Percentiles rank a stretch among this genome's conserved stretches.
These are phyloP conservation scores for Zhuliangozyma blackwelliae DNA, from an alignment of 1,139 yeast genomes.

Conservation along the genomic window DNA sequence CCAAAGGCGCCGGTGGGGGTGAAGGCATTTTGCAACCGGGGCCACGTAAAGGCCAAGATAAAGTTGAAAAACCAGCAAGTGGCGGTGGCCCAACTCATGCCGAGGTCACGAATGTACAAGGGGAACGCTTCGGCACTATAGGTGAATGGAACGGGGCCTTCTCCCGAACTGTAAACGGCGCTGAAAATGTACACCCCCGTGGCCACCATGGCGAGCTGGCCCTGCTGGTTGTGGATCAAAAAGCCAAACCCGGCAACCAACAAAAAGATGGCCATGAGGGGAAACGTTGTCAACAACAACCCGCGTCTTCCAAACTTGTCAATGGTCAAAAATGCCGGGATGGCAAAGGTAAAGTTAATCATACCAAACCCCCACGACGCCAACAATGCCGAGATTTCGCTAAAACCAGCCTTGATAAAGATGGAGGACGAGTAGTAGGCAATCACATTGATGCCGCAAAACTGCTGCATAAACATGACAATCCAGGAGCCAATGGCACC, in stretches of 20 bases:
- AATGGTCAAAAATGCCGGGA: constrained; percentile 80
- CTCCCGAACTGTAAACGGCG: constrained; percentile 76
- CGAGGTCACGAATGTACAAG: constrained; percentile 76
- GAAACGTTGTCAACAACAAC: constrained; percentile 68
- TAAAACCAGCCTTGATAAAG: constrained; percentile 63
- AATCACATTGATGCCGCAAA: constrained; percentile 87
- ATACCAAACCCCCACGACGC: constrained; percentile 89
- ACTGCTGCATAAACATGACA: constrained; percentile 88
- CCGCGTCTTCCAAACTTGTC: constrained; percentile 77
- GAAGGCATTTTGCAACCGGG: constrained; percentile 60
- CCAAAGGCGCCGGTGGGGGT: constrained; percentile 84
- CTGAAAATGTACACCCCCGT: constrained; percentile 74
- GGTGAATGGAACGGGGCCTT: constrained; percentile 90
- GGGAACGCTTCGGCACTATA: constrained; percentile 86
- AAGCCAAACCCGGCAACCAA: constrained; percentile 75
- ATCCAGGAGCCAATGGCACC: constrained; percentile 79
- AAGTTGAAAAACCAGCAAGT: constrained; percentile 86
- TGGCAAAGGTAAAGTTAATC: constrained; percentile 74
- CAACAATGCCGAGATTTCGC: constrained; percentile 56
- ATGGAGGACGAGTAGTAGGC: constrained; percentile 78
- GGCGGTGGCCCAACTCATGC: constrained; percentile 82
- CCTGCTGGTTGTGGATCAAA: constrained; percentile 45
- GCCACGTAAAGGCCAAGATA: constrained; percentile 76
- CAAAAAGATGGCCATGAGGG: constrained; percentile 64
- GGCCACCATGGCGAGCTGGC: constrained; percentile 50